phyloP scores from a whole-genome alignment of 371 early-diverging fungal species.

The Mortierella sp. region DNA sequence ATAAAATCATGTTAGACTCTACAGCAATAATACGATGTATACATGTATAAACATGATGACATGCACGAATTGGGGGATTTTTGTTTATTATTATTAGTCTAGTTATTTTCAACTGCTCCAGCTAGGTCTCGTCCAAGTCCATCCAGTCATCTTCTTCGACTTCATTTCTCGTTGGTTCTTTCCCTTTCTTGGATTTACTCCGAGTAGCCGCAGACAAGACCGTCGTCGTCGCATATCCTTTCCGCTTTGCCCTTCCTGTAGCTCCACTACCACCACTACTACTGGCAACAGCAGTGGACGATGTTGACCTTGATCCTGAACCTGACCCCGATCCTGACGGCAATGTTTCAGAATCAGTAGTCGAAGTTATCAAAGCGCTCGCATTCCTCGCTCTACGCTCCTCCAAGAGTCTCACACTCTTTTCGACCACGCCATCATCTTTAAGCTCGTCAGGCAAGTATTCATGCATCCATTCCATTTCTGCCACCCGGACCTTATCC shows the following conservation, averaged over 20 bases:
- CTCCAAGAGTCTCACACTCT: background rate
- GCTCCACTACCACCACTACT: background rate
- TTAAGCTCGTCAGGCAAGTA: slow-evolving; percentile 24
- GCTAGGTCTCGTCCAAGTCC: background rate
- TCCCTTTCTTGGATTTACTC: slow-evolving; percentile 3
- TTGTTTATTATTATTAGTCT: background rate
- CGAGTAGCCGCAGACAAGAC: background rate
- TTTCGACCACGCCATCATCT: slow-evolving; percentile 23
- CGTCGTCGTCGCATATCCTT: background rate
- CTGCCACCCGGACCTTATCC: slow-evolving; percentile 25
- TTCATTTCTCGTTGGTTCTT: background rate
- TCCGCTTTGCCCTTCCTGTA: background rate
- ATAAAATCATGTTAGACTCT: too few relatives aligned
- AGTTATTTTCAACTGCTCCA: too few relatives aligned
- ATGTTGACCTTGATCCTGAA: background rate
- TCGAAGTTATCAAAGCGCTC: background rate
- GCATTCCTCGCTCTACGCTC: background rate
- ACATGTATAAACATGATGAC: too few relatives aligned
- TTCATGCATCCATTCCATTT: slow-evolving; percentile 44
- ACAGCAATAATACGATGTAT: too few relatives aligned
- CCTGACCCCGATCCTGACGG: too few relatives aligned
- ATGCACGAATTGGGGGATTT: too few relatives aligned
- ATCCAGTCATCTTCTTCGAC: slow-evolving; percentile 1
- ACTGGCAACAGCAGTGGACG: background rate
- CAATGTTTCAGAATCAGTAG: background rate